Conservation (phyloP, 768 basidiomycete species). For the Dioszegia crocea region DNA sequence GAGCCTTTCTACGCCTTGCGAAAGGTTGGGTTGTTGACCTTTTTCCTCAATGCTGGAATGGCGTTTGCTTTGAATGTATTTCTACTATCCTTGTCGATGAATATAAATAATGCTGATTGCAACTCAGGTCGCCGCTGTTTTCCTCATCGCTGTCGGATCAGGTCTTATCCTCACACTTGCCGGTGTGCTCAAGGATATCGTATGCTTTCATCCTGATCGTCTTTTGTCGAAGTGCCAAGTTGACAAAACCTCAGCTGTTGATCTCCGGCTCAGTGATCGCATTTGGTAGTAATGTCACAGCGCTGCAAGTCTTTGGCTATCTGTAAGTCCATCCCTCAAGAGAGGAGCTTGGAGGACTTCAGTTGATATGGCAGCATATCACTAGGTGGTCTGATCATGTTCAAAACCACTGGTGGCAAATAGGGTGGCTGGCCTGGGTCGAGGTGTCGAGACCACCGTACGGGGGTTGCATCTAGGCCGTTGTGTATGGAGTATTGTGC, state of each 20-base stretch:
- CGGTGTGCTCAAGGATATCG: slow-evolving; percentile 77
- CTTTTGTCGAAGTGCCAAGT: not conserved
- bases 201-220: slow-evolving; percentile 17
- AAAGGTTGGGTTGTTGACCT: slow-evolving; percentile 62
- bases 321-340: slow-evolving; percentile 20
- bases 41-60: slow-evolving; percentile 76
- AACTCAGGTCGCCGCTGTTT: slow-evolving; percentile 77
- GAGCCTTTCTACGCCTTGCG: slow-evolving; percentile 76
- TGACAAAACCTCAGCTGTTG: slow-evolving; percentile 57
- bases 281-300: slow-evolving; percentile 74
- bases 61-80: slow-evolving; percentile 86
- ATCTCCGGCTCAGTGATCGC: slow-evolving; percentile 84
- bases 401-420: slow-evolving; percentile 61
- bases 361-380: slow-evolving; percentile 67
- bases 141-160: slow-evolving; percentile 81
- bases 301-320: slow-evolving; percentile 74
- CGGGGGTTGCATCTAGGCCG: no score
- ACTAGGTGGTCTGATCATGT: slow-evolving; percentile 73
- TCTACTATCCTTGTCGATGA: no score
- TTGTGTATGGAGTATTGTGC: no score
- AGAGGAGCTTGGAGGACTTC: not conserved
- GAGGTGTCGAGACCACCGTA: no score
- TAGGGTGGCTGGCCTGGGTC: no score
- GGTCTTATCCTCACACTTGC: slow-evolving; percentile 80
- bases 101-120: not conserved